Base-by-base conservation (phyloP, 768 basidiomycete genomes). In the Rhodosporidiobolus sp. region DNA sequence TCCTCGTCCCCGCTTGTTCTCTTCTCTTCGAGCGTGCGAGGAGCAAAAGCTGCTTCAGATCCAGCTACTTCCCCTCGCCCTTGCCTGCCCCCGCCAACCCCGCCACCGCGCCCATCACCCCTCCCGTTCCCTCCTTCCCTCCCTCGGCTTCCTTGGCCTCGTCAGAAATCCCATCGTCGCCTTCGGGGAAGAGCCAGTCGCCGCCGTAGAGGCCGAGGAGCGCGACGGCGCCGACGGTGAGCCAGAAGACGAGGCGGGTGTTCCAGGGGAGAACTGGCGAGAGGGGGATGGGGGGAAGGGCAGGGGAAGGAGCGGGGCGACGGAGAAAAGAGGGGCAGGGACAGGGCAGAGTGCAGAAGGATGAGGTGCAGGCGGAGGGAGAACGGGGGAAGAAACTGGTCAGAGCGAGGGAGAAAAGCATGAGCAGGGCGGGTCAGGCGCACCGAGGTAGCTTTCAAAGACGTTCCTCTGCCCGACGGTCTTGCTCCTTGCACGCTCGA, bases 171-270 rank as follows among this genome's bases (percentile, higher is more conserved):
- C 63, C 70, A 20, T 68, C 71, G 5, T 64, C 66, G 4, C 30
- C 43, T 16, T 54, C 63, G 12, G 72, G 72, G n/a, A 69, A 26
- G 10, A 73, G 35, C 34, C 56, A 60, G 38, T 66, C 67, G 38
- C 72, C 72, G 24, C 56, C 70, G 64, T 74, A 77, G 1, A 73
- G 35, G 2, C 72, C 72, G 56, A 62, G 50, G 24, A 62, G 45
- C 34, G 65, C 70, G 32, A 67, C 50, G 2, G 50, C 73, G 30
- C 55, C 65, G 57, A 72, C 56, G 1, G 61, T 64, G 34, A 77
- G 53, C 67, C 68, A 72, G 62, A 77, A 69, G 34, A 43, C 52
- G 28, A 77, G 67, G 20, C 73, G 76, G 20, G 63, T 63, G 7
- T 54, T 54, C 56, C 55, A 63, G 50, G 46, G 43, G n/a, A 68